A percentile compares a stretch with the other conserved stretches of the same genome.
Conservation (phyloP, 495 filamentous ascomycete genomes). For the Staphylotrichum tortipilum region DNA sequence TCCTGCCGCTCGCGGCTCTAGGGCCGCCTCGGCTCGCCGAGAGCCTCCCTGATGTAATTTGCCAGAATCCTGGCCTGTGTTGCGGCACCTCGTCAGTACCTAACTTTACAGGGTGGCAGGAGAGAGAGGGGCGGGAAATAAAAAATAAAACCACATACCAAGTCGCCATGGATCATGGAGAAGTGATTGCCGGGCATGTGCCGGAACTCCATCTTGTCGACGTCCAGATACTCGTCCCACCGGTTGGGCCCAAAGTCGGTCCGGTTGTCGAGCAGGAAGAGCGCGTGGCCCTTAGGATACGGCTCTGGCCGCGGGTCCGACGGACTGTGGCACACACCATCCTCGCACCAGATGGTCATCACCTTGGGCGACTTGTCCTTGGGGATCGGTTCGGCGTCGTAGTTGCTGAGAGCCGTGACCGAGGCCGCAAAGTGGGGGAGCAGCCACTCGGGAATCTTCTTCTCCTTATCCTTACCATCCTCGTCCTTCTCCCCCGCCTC, state of each 20-base stretch:
- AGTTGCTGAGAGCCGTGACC: slow-evolving; percentile 65
- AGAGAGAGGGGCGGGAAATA: too few relatives aligned
- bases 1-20: background rate
- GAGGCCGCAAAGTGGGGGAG: slow-evolving; percentile 76
- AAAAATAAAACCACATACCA: slow-evolving; percentile 31
- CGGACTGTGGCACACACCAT: slow-evolving; percentile 67
- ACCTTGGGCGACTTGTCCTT: slow-evolving; percentile 53
- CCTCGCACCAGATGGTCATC: slow-evolving; percentile 68
- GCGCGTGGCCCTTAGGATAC: slow-evolving; percentile 60
- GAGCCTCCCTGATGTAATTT: background rate
- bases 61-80: slow-evolving; percentile 33
- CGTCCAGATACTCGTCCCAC: slow-evolving; percentile 68
- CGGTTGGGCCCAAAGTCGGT: slow-evolving; percentile 69
- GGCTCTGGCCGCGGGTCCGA: slow-evolving; percentile 63
- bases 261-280: slow-evolving; percentile 71
- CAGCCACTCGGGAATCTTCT: slow-evolving; percentile 66
- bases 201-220: slow-evolving; percentile 50
- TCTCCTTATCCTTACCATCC: slow-evolving; percentile 41
- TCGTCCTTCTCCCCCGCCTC: slow-evolving; percentile 49
- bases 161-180: slow-evolving; percentile 57
- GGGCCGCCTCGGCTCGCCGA: too few relatives aligned
- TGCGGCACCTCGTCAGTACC: background rate
- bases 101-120: too few relatives aligned
- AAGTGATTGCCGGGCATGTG: slow-evolving; percentile 65
- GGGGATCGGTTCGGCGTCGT: slow-evolving; percentile 50